A percentile compares a stretch with the other conserved stretches of the same genome.
Conservation (phyloP, 495 filamentous ascomycete genomes). For the Parathielavia appendiculata region DNA sequence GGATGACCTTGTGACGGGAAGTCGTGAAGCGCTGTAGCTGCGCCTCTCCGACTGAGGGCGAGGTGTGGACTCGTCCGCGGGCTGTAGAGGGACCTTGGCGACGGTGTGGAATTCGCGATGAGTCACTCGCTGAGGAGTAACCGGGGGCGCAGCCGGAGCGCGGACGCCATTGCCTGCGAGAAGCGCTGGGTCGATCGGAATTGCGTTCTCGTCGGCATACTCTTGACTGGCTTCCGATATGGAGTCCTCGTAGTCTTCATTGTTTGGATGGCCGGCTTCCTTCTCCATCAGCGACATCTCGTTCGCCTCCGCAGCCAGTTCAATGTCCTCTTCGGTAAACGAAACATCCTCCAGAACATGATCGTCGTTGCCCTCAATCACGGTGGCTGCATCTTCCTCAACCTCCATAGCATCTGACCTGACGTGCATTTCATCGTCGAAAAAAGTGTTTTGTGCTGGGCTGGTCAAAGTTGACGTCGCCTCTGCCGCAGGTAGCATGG, state of each 20-base stretch:
- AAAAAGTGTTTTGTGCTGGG: constrained; percentile 43
- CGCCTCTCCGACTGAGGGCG: constrained; percentile 43
- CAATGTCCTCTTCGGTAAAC: constrained; percentile 43
- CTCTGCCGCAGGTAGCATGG: neutral
- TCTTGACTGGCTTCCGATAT: constrained; percentile 56
- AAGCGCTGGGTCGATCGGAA: constrained; percentile 50
- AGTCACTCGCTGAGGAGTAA: constrained; percentile 34
- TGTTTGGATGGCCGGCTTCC: constrained; percentile 22
- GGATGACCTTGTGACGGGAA: constrained; percentile 33
- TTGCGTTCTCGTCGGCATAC: constrained; percentile 58
- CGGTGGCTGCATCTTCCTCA: constrained; percentile 32
- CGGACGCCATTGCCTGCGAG: constrained; percentile 16
- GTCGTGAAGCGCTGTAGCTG: constrained; percentile 52
- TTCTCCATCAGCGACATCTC: constrained; percentile 49
- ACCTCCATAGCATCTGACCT: constrained; percentile 30
- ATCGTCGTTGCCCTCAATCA: constrained; percentile 15
- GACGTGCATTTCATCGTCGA: constrained; percentile 54
- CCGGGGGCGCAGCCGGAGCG: constrained; percentile 21
- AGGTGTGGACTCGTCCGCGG: constrained; percentile 58
- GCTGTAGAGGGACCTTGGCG: constrained; percentile 70
- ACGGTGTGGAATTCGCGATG: constrained; percentile 57
- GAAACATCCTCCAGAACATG: constrained; percentile 36
- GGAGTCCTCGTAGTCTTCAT: constrained; percentile 39
- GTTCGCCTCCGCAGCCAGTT: constrained; percentile 46
- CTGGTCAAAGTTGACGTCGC: constrained; percentile 20